A percentile compares a stretch with the other conserved stretches of the same genome.
Conservation (phyloP, 345 rosid species). For the Chamaenerion angustifolium region DNA sequence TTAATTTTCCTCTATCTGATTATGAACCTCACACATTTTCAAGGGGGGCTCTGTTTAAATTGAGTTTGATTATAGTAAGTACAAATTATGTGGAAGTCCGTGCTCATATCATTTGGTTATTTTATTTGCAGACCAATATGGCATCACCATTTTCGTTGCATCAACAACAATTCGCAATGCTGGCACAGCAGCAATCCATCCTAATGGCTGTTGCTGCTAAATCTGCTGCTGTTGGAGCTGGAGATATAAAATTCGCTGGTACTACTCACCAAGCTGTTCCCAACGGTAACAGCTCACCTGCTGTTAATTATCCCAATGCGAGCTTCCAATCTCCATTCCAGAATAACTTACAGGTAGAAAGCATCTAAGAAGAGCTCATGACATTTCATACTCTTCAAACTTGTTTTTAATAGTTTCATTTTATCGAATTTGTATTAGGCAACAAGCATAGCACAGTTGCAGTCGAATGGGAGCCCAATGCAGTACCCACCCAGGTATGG, state of each 20-base stretch:
- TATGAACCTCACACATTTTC: neutral
- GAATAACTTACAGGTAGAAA: too few relatives aligned
- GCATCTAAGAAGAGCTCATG: too few relatives aligned
- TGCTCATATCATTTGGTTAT: neutral
- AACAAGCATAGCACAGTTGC: slow-evolving; percentile 29
- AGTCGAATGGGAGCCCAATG: slow-evolving; percentile 20
- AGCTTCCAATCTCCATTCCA: slow-evolving; percentile 43
- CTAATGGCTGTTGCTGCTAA: slow-evolving; percentile 17
- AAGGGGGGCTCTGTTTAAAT: neutral
- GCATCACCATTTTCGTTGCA: slow-evolving; percentile 34
- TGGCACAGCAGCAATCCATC: slow-evolving; percentile 30
- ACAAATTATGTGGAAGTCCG: too few relatives aligned
- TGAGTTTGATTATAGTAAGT: neutral
- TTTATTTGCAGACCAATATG: slow-evolving; percentile 31
- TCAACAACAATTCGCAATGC: slow-evolving; percentile 36
- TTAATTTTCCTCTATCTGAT: too few relatives aligned
- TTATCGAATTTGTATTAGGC: slow-evolving; percentile 18
- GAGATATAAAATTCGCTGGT: slow-evolving; percentile 16
- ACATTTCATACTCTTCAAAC: neutral
- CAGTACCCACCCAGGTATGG: slow-evolving; percentile 55
- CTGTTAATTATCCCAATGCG: slow-evolving; percentile 46
- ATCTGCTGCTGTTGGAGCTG: slow-evolving; percentile 13
- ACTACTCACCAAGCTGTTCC: slow-evolving; percentile 36
- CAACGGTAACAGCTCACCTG: slow-evolving; percentile 34
- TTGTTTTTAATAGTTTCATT: slow-evolving; percentile 12